Evolutionary conservation across 164 flowering plant genomes (phyloP), one percentile per base, ranked within the genome.

Genomic region (Tetrastigma voinierianum): DNA sequence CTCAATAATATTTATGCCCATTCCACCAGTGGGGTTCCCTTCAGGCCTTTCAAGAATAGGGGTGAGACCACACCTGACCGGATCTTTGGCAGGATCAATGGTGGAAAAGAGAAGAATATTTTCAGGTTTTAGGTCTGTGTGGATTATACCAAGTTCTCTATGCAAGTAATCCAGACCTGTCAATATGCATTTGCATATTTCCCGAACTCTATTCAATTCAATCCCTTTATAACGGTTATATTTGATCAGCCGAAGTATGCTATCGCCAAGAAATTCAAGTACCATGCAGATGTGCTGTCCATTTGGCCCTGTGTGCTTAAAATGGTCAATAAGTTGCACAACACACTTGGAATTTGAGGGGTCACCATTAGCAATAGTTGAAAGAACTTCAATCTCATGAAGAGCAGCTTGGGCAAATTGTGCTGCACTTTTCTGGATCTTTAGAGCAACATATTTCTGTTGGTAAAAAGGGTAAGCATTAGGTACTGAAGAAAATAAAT

Each of bases 271-370:
- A 77, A 85, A 82, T 66, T 94, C 98, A 57, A 91, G 89, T 49
- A 87, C 98, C 90, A 94, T 85, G 80, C 98, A 94, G 12, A 74
- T 61, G 77, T 94, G 98, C 74, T 89, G 96, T 61, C 98, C 98
- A 70, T 94, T 94, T 32, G 98, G 98, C 21, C 98, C 98, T 1
- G 81, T 20, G 55, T 91, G 97, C 86, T 89, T 94, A 65, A 94
- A 94, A 55, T 91, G 96, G 67, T 94, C 96, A 2, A 94, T 59
- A 74, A 94, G 71, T 54, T 70, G 83, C 54, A 91, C 85, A 52
- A 87, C 79, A 63, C 64, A 84, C 63, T 86, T 89, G 48, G 83
- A 76, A 76, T 85, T 79, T 1, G 86, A 76, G 10, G 91, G 84
- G 61, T 90, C 97, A 47, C 92, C 90, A 48, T 82, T 66, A 13